Conservation (phyloP, 169 alveolate species). For the Eimeria maxima region DNA sequence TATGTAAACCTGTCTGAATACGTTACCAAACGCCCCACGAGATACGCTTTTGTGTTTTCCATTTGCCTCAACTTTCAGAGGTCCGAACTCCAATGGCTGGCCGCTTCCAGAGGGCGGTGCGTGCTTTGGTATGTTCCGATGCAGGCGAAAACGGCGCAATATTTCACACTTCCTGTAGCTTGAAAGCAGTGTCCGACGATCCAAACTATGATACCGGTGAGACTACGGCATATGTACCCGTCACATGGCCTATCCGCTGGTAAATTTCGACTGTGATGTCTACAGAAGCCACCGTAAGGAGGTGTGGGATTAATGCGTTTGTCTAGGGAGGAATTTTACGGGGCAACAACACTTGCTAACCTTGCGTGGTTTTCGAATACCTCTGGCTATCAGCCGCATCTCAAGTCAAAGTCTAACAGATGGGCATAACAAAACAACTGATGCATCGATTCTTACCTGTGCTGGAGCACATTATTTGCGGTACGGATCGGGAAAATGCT, state of each 20-base stretch:
- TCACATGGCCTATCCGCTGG: neutral
- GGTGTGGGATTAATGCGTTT: neutral
- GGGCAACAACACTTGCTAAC: neutral
- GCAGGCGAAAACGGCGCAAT: constrained; percentile 17
- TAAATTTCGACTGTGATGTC: neutral
- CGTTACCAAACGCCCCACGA: neutral
- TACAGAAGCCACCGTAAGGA: neutral
- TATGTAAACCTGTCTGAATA: neutral
- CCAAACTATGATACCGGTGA: constrained; percentile 53
- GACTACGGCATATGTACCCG: neutral
- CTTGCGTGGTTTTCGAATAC: constrained; percentile 59
- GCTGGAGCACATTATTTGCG: constrained; percentile 59
- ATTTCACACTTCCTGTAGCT: constrained; percentile 20
- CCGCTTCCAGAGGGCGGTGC: neutral
- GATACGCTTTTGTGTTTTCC: neutral
- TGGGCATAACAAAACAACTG: neutral
- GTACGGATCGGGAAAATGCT: neutral
- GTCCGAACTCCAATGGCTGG: neutral
- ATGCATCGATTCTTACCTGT: constrained; percentile 15
- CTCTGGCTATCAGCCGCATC: constrained; percentile 52
- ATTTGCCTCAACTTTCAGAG: neutral
- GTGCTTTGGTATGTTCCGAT: neutral
- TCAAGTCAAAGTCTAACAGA: neutral
- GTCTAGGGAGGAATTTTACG: neutral
- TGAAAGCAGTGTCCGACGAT: constrained; percentile 18